Conservation (phyloP, 2,329 filamentous ascomycete species). For the Didymella lethalis region DNA sequence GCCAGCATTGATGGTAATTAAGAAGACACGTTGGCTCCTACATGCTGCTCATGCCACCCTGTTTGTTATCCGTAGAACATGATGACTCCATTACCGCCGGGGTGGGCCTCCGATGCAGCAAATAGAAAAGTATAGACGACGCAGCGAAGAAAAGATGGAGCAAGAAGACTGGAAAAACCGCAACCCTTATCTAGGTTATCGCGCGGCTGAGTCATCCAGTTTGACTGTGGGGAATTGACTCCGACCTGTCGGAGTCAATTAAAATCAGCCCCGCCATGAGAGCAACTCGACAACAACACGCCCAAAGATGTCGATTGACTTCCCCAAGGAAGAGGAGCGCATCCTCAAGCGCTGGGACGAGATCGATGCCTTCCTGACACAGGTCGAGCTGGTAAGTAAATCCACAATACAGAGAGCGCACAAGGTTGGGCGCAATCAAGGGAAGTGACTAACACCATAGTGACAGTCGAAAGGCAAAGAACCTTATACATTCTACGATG, state of each 20-base stretch:
- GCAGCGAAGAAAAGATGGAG: neutral
- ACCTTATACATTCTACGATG: conserved; percentile 92
- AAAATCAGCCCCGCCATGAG: conserved; percentile 38
- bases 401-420: neutral
- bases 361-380: conserved; percentile 87
- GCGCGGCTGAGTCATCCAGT: conserved; percentile 16
- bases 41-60: neutral
- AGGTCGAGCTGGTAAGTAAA: conserved; percentile 72
- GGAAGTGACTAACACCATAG: conserved; percentile 8
- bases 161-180: too few relatives aligned
- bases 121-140: neutral
- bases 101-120: neutral
- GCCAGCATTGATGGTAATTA: neutral
- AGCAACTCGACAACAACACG: conserved; percentile 30
- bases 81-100: neutral
- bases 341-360: conserved; percentile 88
- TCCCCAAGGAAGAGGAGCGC: conserved; percentile 88
- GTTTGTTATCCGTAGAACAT: too few relatives aligned
- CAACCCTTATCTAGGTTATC: too few relatives aligned
- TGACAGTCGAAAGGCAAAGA: conserved; percentile 73
- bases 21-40: neutral
- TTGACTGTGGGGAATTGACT: conserved; percentile 12
- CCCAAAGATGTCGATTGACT: conserved; percentile 80
- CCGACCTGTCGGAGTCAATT: conserved; percentile 17
- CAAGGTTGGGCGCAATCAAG: neutral